Conservation (phyloP, 1,284 basidiomycete species). For the Porogramme epimiltina region DNA sequence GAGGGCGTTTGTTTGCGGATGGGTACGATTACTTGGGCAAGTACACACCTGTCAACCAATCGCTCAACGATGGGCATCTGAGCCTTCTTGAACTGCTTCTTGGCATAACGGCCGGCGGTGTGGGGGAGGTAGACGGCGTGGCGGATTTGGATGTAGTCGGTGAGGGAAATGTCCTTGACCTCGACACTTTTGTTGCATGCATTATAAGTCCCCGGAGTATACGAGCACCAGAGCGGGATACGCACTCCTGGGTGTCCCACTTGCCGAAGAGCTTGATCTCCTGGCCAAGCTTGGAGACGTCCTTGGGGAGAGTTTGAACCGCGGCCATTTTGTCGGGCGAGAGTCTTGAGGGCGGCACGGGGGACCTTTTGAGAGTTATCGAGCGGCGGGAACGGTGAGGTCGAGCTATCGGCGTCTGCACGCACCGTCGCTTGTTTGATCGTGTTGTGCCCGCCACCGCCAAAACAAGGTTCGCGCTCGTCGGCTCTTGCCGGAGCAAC, state of each 20-base stretch:
- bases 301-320: constrained; percentile 76
- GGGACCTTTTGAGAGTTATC: constrained; percentile 24
- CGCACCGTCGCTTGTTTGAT: constrained; percentile 43
- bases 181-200: constrained; percentile 71
- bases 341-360: constrained; percentile 26
- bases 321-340: constrained; percentile 50
- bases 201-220: background rate
- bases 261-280: constrained; percentile 96
- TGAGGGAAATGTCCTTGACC: constrained; percentile 98
- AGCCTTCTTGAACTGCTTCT: constrained; percentile 99
- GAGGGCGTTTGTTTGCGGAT: background rate
- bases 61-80: constrained; percentile 99
- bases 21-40: background rate
- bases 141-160: constrained; percentile 99
- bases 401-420: constrained; percentile 16
- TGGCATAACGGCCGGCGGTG: constrained; percentile 98
- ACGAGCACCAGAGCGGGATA: constrained; percentile 26
- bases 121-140: constrained; percentile 98
- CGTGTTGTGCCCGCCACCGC: constrained; percentile 42
- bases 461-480: constrained; percentile 46
- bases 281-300: constrained; percentile 81
- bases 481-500: constrained; percentile 44
- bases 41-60: constrained; percentile 90
- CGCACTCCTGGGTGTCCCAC: constrained; percentile 96
- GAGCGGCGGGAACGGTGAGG: constrained; percentile 25